A percentile compares a stretch with the other conserved stretches of the same genome.
phyloP scores from a whole-genome alignment of 2,329 filamentous ascomycete genomes.

The Fusarium hainanense region DNA sequence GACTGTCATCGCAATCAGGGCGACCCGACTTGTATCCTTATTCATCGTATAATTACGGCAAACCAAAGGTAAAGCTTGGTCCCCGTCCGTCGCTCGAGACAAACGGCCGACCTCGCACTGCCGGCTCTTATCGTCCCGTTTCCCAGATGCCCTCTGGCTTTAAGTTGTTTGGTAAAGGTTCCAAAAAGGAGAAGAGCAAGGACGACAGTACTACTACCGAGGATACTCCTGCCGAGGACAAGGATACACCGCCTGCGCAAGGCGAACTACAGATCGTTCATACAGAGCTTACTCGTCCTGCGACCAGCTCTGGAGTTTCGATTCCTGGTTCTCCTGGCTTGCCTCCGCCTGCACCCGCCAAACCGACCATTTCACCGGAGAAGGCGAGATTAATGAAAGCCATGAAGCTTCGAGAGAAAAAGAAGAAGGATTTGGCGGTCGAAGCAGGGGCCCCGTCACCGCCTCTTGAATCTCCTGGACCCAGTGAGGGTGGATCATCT shows the following conservation, averaged over 20 bases:
- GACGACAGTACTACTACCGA: slow-evolving; percentile 46
- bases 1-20: slow-evolving; percentile 64
- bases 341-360: slow-evolving; percentile 56
- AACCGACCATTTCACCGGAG: slow-evolving; percentile 79
- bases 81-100: slow-evolving; percentile 82
- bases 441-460: slow-evolving; percentile 35
- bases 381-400: slow-evolving; percentile 95
- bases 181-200: slow-evolving; percentile 58
- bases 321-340: slow-evolving; percentile 53
- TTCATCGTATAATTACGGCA: slow-evolving; percentile 64
- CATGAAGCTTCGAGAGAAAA: slow-evolving; percentile 87
- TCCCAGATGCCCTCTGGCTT: slow-evolving; percentile 85
- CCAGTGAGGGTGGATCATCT: slow-evolving; percentile 37
- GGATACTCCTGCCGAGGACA: slow-evolving; percentile 54
- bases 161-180: slow-evolving; percentile 72
- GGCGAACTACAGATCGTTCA: slow-evolving; percentile 46
- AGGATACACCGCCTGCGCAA: slow-evolving; percentile 51
- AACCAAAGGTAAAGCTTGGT: slow-evolving; percentile 88
- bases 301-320: slow-evolving; percentile 59
- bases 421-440: slow-evolving; percentile 56
- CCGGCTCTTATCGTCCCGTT: slow-evolving; percentile 74
- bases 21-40: slow-evolving; percentile 64
- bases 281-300: slow-evolving; percentile 50
- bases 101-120: slow-evolving; percentile 70
- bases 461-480: slow-evolving; percentile 28